Conservation (phyloP, 805 yeast genomes). For the Ogataea pini region DNA sequence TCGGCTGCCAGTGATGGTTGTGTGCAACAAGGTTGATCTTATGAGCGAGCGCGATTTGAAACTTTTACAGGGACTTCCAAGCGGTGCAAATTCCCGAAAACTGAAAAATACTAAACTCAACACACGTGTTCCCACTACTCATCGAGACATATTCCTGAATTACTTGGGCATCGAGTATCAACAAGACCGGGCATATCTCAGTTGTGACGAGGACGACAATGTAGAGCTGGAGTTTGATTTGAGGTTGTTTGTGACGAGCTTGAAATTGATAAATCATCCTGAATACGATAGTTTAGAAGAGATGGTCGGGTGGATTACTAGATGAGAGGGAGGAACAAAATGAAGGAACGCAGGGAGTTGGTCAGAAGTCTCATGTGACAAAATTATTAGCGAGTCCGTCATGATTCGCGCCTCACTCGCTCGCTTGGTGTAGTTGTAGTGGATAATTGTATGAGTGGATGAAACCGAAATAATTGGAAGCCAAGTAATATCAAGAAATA, state of each 20-base stretch:
- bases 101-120: slow-evolving; percentile 12
- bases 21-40: slow-evolving; percentile 35
- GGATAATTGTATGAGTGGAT: too few relatives aligned
- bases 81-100: slow-evolving; percentile 1
- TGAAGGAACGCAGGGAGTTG: background rate
- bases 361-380: too few relatives aligned
- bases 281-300: slow-evolving; percentile 20
- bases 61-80: slow-evolving; percentile 8
- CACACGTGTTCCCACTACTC: slow-evolving; percentile 10
- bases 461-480: too few relatives aligned
- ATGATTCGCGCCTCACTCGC: too few relatives aligned
- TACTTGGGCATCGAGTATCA: slow-evolving; percentile 22
- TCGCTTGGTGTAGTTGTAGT: too few relatives aligned
- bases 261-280: slow-evolving; percentile 12
- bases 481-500: too few relatives aligned
- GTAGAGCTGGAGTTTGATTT: slow-evolving; percentile 25
- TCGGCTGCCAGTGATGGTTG: slow-evolving; percentile 29
- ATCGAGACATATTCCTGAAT: slow-evolving; percentile 17
- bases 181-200: slow-evolving; percentile 2
- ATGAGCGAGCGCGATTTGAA: slow-evolving; percentile 21
- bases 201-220: slow-evolving; percentile 3
- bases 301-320: slow-evolving; percentile 26
- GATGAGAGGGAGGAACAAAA: slow-evolving; percentile 1
- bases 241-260: slow-evolving; percentile 26
- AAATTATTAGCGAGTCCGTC: too few relatives aligned